Evolutionary conservation across 163 green algal genomes (phyloP).

Genomic region (Volvox carteri): DNA sequence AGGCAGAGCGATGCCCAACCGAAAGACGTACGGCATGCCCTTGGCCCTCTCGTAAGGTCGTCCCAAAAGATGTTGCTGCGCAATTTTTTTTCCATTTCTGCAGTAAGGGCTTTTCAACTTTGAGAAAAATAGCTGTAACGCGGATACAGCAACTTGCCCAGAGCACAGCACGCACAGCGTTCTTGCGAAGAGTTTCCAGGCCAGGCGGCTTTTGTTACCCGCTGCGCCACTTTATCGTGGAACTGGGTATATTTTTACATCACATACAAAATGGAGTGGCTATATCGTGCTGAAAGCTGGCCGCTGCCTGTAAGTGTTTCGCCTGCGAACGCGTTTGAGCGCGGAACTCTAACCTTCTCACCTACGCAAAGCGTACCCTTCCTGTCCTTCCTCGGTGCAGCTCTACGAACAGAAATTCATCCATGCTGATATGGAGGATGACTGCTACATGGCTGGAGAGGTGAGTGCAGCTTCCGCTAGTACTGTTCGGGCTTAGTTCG

Average conservation of each 20-base stretch:
- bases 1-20: no score
- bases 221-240: no score
- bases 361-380: no score
- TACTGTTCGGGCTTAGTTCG: neutral
- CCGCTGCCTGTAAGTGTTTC: slow-evolving; percentile 9
- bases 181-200: neutral
- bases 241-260: no score
- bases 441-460: neutral
- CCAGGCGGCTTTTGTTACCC: neutral
- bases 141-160: neutral
- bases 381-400: neutral
- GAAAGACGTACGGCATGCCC: no score
- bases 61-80: no score
- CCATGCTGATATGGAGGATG: neutral
- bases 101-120: no score
- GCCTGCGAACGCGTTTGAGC: neutral
- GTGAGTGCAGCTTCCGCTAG: slow-evolving; percentile 1
- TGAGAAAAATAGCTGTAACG: neutral
- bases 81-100: no score
- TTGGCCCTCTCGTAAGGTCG: no score
- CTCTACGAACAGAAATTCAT: neutral
- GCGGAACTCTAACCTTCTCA: no score
- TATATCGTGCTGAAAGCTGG: neutral
- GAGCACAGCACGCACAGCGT: slow-evolving; percentile 4
- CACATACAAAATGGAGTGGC: neutral